A percentile compares a stretch with the other conserved stretches of the same genome.
phyloP scores from a whole-genome alignment of 1,284 basidiomycete species.

The Prillingera fragicola region DNA sequence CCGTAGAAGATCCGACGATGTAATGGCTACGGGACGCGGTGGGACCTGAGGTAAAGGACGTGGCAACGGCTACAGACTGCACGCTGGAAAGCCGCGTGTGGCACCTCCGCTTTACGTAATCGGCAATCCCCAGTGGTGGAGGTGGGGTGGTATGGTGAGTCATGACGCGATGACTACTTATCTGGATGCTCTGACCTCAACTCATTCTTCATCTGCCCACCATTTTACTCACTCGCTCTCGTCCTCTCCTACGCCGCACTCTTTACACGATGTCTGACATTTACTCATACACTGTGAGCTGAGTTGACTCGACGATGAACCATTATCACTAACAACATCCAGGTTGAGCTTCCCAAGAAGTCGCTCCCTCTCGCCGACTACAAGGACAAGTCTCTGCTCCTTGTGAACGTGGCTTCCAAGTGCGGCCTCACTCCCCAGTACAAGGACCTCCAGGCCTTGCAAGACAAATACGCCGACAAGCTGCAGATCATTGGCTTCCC shows the following conservation, averaged over 20 bases:
- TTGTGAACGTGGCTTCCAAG: constrained; percentile 48
- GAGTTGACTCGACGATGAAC: not conserved
- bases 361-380: constrained; percentile 33
- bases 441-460: constrained; percentile 72
- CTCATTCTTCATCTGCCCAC: too few relatives aligned
- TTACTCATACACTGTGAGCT: constrained; percentile 37
- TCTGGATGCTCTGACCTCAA: too few relatives aligned
- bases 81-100: too few relatives aligned
- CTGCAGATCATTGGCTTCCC: constrained; percentile 83
- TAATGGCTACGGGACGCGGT: too few relatives aligned
- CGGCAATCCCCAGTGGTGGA: too few relatives aligned
- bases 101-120: too few relatives aligned
- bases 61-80: too few relatives aligned
- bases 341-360: constrained; percentile 42
- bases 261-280: constrained; percentile 38
- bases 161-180: too few relatives aligned
- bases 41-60: too few relatives aligned
- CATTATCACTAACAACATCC: not conserved
- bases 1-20: too few relatives aligned
- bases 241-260: not conserved
- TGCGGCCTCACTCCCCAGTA: constrained; percentile 79
- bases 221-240: not conserved
- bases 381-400: constrained; percentile 44
- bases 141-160: too few relatives aligned
- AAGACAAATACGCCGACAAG: constrained; percentile 74